Percentiles rank a stretch among this genome's conserved stretches.
Conservation (phyloP, 106 monocot species). For the Allium fistulosum region DNA sequence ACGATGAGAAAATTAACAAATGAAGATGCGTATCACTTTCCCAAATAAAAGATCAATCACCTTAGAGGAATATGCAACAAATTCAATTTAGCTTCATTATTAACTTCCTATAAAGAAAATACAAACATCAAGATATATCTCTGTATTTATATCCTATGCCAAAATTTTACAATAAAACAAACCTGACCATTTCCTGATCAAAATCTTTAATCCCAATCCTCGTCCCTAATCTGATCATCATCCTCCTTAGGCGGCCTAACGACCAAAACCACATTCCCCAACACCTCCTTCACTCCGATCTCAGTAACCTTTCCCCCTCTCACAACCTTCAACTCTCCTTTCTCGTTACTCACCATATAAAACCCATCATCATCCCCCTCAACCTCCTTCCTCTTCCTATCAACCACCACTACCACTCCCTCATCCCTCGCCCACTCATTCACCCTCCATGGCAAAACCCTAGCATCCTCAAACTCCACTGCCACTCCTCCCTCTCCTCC, state of each 20-base stretch:
- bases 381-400: conserved; percentile 28
- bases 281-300: conserved; percentile 34
- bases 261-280: conserved; percentile 63
- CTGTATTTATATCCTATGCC: background rate
- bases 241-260: conserved; percentile 69
- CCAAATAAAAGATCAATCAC: too few species aligned
- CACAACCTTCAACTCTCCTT: conserved; percentile 52
- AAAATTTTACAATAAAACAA: background rate
- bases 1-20: too few species aligned
- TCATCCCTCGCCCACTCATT: conserved; percentile 30
- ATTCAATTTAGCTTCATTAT: background rate
- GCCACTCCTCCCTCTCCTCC: conserved; percentile 32
- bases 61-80: too few species aligned
- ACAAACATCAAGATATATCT: background rate
- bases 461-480: conserved; percentile 20
- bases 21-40: too few species aligned
- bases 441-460: conserved; percentile 52
- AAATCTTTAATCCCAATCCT: conserved; percentile 49
- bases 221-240: conserved; percentile 28
- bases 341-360: conserved; percentile 30
- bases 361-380: conserved; percentile 28
- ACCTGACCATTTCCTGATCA: background rate
- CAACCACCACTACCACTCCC: conserved; percentile 60
- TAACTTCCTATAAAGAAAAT: background rate
- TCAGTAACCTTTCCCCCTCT: conserved; percentile 38